Evolutionary conservation across 352 stramenopile species (phyloP).

Genomic region (Phytophthora megakarya): DNA sequence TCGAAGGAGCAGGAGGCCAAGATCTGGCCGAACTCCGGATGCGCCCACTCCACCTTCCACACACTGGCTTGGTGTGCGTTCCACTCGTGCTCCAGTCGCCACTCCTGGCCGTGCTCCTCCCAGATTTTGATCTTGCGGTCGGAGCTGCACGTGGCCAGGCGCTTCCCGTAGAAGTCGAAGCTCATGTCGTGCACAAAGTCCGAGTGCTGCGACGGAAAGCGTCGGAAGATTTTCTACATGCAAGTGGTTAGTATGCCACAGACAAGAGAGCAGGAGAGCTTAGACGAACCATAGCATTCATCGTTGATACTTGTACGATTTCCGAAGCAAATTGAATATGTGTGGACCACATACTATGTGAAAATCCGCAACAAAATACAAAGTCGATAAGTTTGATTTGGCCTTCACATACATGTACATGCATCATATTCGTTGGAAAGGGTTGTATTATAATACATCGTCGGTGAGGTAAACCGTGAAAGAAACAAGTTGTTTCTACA

Average conservation of each 20-base stretch:
- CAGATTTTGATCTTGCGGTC: slow-evolving; percentile 93
- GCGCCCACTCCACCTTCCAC: slow-evolving; percentile 94
- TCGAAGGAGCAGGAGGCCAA: slow-evolving; percentile 94
- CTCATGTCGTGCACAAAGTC: slow-evolving; percentile 93
- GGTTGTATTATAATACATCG: too few species aligned
- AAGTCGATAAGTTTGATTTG: too few species aligned
- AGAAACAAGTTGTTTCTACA: too few species aligned
- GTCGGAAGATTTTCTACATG: slow-evolving; percentile 73
- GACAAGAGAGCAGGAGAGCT: background rate
- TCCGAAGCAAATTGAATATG: too few species aligned
- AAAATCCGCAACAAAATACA: too few species aligned
- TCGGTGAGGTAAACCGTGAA: too few species aligned
- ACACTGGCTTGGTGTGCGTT: slow-evolving; percentile 91
- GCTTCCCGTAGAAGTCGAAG: slow-evolving; percentile 93
- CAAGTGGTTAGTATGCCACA: background rate
- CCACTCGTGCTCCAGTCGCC: slow-evolving; percentile 90
- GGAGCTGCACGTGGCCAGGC: slow-evolving; percentile 91
- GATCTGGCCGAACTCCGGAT: slow-evolving; percentile 96
- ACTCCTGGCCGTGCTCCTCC: slow-evolving; percentile 85
- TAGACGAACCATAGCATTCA: slow-evolving; percentile 31
- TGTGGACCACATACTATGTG: too few species aligned
- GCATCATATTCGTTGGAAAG: too few species aligned
- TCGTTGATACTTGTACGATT: too few species aligned
- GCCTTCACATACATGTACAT: too few species aligned
- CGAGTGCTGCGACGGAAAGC: slow-evolving; percentile 86